Conservation (phyloP, 306 rosid species). For the Quercus glauca region DNA sequence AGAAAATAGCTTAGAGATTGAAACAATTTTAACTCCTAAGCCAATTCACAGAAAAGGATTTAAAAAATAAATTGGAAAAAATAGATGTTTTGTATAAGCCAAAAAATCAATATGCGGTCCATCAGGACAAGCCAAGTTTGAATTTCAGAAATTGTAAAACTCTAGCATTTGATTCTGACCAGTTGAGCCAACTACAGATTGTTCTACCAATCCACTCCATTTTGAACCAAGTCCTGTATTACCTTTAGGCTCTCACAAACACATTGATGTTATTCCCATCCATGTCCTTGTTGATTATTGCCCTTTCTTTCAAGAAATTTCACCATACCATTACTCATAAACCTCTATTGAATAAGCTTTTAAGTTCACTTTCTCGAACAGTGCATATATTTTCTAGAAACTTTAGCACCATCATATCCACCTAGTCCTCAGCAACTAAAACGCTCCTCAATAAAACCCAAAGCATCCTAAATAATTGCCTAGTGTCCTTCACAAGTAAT, state of each 20-base stretch:
- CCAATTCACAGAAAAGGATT: not conserved
- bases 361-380: not conserved
- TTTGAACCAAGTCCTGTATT: not conserved
- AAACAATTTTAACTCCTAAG: slow-evolving; percentile 4
- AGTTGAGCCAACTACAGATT: not conserved
- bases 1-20: slow-evolving; percentile 20
- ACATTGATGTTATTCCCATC: not conserved
- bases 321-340: not conserved
- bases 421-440: slow-evolving; percentile 6
- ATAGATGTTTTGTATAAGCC: not conserved
- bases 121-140: not conserved
- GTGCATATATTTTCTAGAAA: slow-evolving; percentile 7
- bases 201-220: not conserved
- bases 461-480: not conserved
- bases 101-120: not conserved
- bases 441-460: not conserved
- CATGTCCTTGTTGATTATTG: slow-evolving; percentile 4
- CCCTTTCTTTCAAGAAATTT: not conserved
- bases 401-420: slow-evolving; percentile 19
- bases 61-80: not conserved
- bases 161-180: not conserved
- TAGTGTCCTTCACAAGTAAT: slow-evolving; percentile 5
- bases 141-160: not conserved
- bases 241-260: not conserved
- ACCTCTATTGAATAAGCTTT: slow-evolving; percentile 10